Evolutionary conservation across 2,329 filamentous ascomycete species (phyloP), one percentile per base, ranked within the genome.

Genomic region (Cladosporium sphaerospermum): DNA sequence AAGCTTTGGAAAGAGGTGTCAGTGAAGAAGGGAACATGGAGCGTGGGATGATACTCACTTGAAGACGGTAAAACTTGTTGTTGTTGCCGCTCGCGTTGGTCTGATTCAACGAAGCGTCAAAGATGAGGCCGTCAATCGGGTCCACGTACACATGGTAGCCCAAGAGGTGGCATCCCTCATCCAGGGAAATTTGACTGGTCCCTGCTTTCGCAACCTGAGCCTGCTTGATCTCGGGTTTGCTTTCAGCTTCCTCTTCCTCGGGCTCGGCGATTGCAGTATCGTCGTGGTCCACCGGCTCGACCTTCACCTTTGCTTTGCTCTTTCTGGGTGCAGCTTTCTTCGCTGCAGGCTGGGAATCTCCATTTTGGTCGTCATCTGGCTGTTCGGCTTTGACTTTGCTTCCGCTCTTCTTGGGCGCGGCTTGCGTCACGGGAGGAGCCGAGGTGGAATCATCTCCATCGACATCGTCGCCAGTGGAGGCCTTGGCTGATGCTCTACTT

Each of bases 61-160:
- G 87, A 28, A 90, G 67, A 28, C 82, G 80, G 64, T 91, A 92
- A 67, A 91, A 92, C 60, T 93, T 93, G 69, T 93, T 92, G 69
- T 87, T 86, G 64, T 92, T 93, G 44, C 77, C 70, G 0, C 74
- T 71, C 0, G 86, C 74, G 59, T 89, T 87, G 9, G 88, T 86
- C 66, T 91, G 86, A 60, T 91, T 93, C 43, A 95, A 74, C 0
- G 86, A 83, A 0, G 86, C 88, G 64, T 95, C 89, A 67, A 81
- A 92, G 45, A 92, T 88, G 52, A 85, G 71, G 16, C 82, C 81
- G 37, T 78, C 69, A 1, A 78, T 70, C 9, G 57, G 52, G 56
- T 85, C 85, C 53, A 92, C 79, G 63, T 86, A 83, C 32, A 95
- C 88, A 9, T 61, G 61, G 51, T 69, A 69, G 10, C 54, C 53